Percentiles rank a stretch among this genome's conserved stretches.
These are phyloP conservation scores for Alternaria alternata DNA, from an alignment of 2,329 filamentous ascomycete genomes.

Conservation along the genomic window DNA sequence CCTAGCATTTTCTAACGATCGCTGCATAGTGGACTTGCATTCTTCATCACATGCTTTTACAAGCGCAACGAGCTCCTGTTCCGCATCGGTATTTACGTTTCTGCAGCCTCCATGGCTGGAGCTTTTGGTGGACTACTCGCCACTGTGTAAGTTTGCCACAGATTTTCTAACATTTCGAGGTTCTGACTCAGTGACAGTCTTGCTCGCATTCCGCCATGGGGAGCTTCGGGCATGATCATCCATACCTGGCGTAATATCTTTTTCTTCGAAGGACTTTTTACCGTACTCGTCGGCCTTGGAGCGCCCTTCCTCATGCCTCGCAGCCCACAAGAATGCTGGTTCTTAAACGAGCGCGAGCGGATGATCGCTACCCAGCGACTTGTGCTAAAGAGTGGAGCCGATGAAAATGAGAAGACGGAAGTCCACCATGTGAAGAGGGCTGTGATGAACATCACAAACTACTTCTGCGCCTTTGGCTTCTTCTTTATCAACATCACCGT, in stretches of 20 bases:
- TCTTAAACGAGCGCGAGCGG: conserved; percentile 62
- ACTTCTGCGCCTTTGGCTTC: conserved; percentile 66
- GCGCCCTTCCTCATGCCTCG: conserved; percentile 64
- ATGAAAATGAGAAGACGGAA: conserved; percentile 58
- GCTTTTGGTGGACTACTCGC: conserved; percentile 67
- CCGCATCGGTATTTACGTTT: conserved; percentile 65
- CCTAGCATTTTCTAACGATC: conserved; percentile 9
- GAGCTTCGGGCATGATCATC: conserved; percentile 53
- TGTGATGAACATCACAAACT: conserved; percentile 66
- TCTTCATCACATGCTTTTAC: conserved; percentile 66
- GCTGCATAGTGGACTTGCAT: conserved; percentile 58
- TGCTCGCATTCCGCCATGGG: conserved; percentile 61
- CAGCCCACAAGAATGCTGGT: conserved; percentile 58
- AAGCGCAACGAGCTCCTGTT: conserved; percentile 65
- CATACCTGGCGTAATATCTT: conserved; percentile 62
- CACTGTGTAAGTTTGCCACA: conserved; percentile 53
- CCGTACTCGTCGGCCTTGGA: conserved; percentile 56
- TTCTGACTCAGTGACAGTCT: conserved; percentile 24
- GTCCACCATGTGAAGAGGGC: conserved; percentile 61
- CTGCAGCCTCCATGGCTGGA: conserved; percentile 63
- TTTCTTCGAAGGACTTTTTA: conserved; percentile 69
- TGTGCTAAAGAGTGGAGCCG: conserved; percentile 58
- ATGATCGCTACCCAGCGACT: conserved; percentile 64
- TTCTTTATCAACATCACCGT: conserved; percentile 69
- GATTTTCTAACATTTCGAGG: neutral